Conservation (phyloP, 1,284 basidiomycete species). For the Trichosporon coremiiforme region DNA sequence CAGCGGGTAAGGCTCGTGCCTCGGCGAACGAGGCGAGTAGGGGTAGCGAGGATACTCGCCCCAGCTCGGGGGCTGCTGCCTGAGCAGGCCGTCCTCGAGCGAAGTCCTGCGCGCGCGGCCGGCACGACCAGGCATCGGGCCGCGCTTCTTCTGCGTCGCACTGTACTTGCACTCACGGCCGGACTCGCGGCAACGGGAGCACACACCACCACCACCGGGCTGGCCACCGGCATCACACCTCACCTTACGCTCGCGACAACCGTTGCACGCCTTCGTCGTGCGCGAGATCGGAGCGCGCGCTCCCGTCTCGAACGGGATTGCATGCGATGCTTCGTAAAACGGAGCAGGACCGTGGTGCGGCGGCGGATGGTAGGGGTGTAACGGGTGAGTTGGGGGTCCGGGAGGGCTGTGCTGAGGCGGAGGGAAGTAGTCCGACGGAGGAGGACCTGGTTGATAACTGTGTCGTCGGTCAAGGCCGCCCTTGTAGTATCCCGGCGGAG, state of each 20-base stretch:
- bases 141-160: constrained; percentile 52
- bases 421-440: constrained; percentile 2
- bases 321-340: constrained; percentile 12
- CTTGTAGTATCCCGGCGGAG: constrained; percentile 4
- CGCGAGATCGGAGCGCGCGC: constrained; percentile 50
- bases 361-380: not conserved
- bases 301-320: constrained; percentile 27
- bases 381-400: not conserved
- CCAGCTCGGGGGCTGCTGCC: constrained; percentile 6
- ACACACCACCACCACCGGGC: constrained; percentile 37
- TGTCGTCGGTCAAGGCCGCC: constrained; percentile 2
- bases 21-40: not conserved
- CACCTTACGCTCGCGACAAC: constrained; percentile 51
- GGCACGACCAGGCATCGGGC: constrained; percentile 44
- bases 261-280: constrained; percentile 53
- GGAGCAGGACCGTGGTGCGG: constrained; percentile 15
- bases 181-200: constrained; percentile 49
- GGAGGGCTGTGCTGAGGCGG: not conserved
- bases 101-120: constrained; percentile 11
- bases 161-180: constrained; percentile 49
- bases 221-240: constrained; percentile 52
- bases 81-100: constrained; percentile 3
- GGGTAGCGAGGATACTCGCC: constrained; percentile 5
- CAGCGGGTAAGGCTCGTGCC: constrained; percentile 5
- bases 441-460: constrained; percentile 14